These are phyloP conservation scores for Colletotrichum lindemuthianum DNA, from an alignment of 2,329 filamentous ascomycete genomes.

Conservation along the genomic window DNA sequence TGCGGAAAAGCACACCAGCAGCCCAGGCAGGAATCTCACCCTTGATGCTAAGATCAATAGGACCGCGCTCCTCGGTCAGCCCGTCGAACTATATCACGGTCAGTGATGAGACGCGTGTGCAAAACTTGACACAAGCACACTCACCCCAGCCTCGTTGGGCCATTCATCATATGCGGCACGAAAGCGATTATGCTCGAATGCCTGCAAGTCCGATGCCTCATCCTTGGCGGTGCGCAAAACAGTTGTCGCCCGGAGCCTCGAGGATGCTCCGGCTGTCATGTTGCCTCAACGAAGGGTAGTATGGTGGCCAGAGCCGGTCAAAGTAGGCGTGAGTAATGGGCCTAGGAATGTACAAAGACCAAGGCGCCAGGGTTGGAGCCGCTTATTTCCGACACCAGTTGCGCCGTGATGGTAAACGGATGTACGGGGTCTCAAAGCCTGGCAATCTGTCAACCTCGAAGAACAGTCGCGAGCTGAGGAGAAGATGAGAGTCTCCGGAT, in stretches of 20 bases:
- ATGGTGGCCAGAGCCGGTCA: no score
- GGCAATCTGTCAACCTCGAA: no score
- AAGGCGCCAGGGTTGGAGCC: no score
- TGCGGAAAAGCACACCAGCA: conserved; percentile 78
- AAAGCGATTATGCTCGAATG: conserved; percentile 32
- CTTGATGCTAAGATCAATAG: conserved; percentile 69
- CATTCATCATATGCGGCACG: conserved; percentile 50
- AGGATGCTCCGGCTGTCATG: neutral
- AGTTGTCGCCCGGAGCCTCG: conserved; percentile 20
- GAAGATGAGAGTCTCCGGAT: no score
- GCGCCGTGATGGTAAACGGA: no score
- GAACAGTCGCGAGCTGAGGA: no score
- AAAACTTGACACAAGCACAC: conserved; percentile 23
- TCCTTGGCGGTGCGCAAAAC: conserved; percentile 29
- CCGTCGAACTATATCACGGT: conserved; percentile 67
- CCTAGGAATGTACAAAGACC: no score
- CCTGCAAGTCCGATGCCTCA: conserved; percentile 24
- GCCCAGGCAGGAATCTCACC: conserved; percentile 78
- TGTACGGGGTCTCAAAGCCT: no score
- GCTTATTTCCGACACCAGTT: no score
- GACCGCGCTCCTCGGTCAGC: conserved; percentile 71
- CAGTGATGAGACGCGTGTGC: neutral
- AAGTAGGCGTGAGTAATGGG: no score
- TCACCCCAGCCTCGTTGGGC: conserved; percentile 60
- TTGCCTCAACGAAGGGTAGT: neutral